Base-by-base conservation (phyloP, 2,329 filamentous ascomycete species). In the Trichothecium sympodiale region DNA sequence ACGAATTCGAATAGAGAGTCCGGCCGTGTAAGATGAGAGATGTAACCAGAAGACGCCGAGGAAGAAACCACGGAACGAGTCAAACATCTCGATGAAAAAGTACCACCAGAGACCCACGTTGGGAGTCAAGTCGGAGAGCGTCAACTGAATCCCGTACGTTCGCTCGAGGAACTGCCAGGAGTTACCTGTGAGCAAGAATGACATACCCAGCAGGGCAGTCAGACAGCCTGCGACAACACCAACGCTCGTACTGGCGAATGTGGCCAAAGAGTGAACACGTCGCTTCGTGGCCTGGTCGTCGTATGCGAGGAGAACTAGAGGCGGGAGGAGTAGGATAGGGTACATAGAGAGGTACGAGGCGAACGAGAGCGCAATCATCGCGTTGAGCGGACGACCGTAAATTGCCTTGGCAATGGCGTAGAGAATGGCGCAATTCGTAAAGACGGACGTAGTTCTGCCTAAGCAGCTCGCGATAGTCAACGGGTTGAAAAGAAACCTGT, bases 71-170 rank as follows among this genome's bases (percentile, higher is more conserved):
- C 91, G 76, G 70, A 98, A 98, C 1, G 88, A 89, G 61, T 98
- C 91, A 56, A 98, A 98, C 78, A 98, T 98, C 55, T 98, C 89
- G 46, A 93, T 94, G 55, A 98, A 96, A 62, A 98, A 98, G 61
- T 98, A 98, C 91, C 91, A 98, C 91, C 91, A 98, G 2, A 98
- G 69, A 2, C 91, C 91, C 20, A 93, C 83, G 46, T 96, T 98
- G 10, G 91, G 91, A 0, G 89, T 93, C 29, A 98, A 69, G 53
- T 98, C 91, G 8, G 87, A 85, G 3, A 98, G 73, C 1, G 91
- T 77, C 27, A 98, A 71, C 48, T 94, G 88, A 32, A 94, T 85
- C 46, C 89, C 87, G 59, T 98, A 98, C 1, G 91, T 95, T 15
- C 87, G 86, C 7, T 71, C 61, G 15, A 96, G 59, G 51, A 96